These are phyloP conservation scores for Suillus weaverae DNA, from an alignment of 768 basidiomycete species.

Conservation along the genomic window DNA sequence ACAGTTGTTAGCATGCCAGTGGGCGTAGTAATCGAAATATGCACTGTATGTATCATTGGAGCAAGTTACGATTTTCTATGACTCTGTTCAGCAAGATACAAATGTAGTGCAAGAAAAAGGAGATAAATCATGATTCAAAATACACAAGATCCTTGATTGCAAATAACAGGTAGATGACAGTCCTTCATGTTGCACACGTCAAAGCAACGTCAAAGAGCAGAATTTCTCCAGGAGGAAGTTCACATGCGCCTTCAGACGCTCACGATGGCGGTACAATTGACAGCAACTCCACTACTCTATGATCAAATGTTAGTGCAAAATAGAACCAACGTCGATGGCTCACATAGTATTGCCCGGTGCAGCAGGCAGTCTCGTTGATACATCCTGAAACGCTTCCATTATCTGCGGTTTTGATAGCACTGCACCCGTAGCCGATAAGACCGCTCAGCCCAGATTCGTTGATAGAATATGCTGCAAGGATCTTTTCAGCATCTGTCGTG, in stretches of 20 bases:
- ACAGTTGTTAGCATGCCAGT: not conserved
- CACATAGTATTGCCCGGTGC: not conserved
- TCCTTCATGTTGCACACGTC: not conserved
- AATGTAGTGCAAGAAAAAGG: not conserved
- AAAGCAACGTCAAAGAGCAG: not conserved
- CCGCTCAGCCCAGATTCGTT: not conserved
- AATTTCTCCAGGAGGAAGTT: not conserved
- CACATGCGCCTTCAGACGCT: not conserved
- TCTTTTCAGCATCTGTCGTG: not conserved
- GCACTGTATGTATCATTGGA: not conserved
- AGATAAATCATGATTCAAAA: not conserved
- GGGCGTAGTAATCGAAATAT: not conserved
- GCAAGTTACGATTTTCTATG: not conserved
- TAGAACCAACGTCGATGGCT: constrained; percentile 20
- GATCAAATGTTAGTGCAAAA: not conserved
- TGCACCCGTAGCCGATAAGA: not conserved
- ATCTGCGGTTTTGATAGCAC: not conserved
- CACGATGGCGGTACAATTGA: not conserved
- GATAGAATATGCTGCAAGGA: not conserved
- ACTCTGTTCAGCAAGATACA: not conserved
- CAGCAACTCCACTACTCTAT: not conserved
- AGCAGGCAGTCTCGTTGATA: not conserved
- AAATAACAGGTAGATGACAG: not conserved
- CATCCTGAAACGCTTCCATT: not conserved
- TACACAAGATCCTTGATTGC: not conserved